These are phyloP conservation scores for Penicillium longicatenatum DNA, from an alignment of 495 filamentous ascomycete genomes.

Conservation along the genomic window DNA sequence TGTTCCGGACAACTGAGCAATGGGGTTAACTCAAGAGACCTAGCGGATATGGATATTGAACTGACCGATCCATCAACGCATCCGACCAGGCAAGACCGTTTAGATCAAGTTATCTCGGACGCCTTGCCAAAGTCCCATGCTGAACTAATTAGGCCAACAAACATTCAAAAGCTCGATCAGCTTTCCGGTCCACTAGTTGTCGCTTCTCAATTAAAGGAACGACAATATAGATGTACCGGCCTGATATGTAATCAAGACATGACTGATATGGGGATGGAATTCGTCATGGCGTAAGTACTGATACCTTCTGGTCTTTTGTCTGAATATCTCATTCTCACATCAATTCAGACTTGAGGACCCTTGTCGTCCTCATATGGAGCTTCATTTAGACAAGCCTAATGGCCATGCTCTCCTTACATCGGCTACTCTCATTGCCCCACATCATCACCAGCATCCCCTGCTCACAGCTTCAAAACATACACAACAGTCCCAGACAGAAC, in stretches of 20 bases:
- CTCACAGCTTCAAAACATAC: background rate
- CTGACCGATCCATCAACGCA: no score
- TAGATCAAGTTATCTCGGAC: no score
- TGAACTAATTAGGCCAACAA: background rate
- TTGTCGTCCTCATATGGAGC: conserved; percentile 9
- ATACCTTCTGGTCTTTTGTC: no score
- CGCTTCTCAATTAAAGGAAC: background rate
- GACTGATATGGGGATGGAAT: conserved; percentile 8
- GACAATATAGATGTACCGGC: background rate
- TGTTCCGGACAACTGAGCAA: no score
- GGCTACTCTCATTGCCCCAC: background rate
- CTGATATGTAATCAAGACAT: conserved; percentile 14
- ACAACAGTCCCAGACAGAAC: background rate
- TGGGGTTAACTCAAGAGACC: no score
- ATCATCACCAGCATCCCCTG: background rate
- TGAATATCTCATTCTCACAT: background rate
- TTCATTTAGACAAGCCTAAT: conserved; percentile 3
- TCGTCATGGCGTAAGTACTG: conserved; percentile 5
- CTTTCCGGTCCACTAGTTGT: background rate
- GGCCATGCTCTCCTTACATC: conserved; percentile 6
- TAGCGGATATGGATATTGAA: no score
- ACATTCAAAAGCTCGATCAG: background rate
- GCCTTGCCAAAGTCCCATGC: no score
- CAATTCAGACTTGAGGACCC: conserved; percentile 4
- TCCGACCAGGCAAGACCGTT: no score